Evolutionary conservation across 2,329 filamentous ascomycete species (phyloP).

Genomic region (Apiospora phragmitis): DNA sequence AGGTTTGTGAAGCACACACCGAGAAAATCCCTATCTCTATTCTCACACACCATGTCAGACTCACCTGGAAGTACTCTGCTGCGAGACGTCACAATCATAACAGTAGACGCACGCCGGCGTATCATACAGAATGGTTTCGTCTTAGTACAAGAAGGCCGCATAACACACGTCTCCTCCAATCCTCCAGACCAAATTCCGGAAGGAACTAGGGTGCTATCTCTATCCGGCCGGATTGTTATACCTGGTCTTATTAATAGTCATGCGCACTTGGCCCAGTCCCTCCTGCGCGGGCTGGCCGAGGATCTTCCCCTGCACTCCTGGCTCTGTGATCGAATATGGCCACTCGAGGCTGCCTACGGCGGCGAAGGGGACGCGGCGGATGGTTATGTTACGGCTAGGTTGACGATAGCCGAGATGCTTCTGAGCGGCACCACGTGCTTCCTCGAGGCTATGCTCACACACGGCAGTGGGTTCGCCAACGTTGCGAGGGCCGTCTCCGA

Average conservation of each 20-base stretch:
- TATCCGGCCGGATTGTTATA: conserved; percentile 45
- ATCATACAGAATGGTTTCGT: conserved; percentile 49
- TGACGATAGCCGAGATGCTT: conserved; percentile 53
- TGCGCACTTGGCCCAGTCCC: conserved; percentile 49
- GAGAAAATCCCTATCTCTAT: not conserved
- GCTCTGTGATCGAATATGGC: conserved; percentile 53
- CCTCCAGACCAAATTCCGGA: conserved; percentile 26
- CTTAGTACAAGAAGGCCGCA: conserved; percentile 38
- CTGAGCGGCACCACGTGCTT: conserved; percentile 52
- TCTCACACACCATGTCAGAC: not conserved
- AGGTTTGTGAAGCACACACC: not conserved
- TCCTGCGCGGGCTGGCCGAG: conserved; percentile 49
- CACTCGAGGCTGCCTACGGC: conserved; percentile 27
- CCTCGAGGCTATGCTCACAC: conserved; percentile 49
- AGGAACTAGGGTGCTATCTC: conserved; percentile 23
- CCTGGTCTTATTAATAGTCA: conserved; percentile 52
- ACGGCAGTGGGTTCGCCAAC: conserved; percentile 26
- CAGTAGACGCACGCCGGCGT: conserved; percentile 43
- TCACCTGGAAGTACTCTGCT: conserved; percentile 34
- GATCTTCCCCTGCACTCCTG: conserved; percentile 50
- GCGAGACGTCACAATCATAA: conserved; percentile 51
- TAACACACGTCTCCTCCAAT: conserved; percentile 44
- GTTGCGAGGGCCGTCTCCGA: conserved; percentile 19
- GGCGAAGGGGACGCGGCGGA: conserved; percentile 35
- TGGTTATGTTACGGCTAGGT: conserved; percentile 47